Evolutionary conservation across 257 asterid species (phyloP).

Genomic region (Penstemon newberryi): DNA sequence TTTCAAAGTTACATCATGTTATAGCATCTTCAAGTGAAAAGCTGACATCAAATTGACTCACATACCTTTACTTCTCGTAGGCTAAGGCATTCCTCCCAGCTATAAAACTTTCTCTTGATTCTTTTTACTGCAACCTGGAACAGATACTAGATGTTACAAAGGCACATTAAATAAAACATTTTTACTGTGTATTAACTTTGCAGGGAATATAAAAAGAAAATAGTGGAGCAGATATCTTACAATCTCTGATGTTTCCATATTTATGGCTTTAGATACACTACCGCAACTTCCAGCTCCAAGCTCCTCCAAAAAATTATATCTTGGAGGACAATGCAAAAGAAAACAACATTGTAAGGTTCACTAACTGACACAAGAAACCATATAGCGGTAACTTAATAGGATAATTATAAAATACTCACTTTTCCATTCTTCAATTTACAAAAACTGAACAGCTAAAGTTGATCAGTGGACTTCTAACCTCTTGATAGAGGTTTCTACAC

Average conservation of each 20-base stretch:
- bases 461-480: constrained; percentile 64
- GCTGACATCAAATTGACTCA: constrained; percentile 15
- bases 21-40: constrained; percentile 25
- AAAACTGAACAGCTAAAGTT: constrained; percentile 26
- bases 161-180: constrained; percentile 11
- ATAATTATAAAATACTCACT: constrained; percentile 40
- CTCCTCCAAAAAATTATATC: constrained; percentile 79
- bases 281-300: constrained; percentile 96
- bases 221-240: constrained; percentile 43
- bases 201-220: constrained; percentile 17
- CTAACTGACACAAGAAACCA: constrained; percentile 14
- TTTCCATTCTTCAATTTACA: constrained; percentile 65
- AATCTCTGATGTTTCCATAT: constrained; percentile 71
- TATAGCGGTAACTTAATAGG: background rate
- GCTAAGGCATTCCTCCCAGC: constrained; percentile 87
- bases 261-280: constrained; percentile 86
- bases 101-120: constrained; percentile 87
- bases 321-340: constrained; percentile 36
- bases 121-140: constrained; percentile 90
- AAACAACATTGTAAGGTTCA: constrained; percentile 25
- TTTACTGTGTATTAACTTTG: background rate
- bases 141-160: constrained; percentile 24
- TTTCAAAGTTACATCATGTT: constrained; percentile 14
- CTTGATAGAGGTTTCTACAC: constrained; percentile 62
- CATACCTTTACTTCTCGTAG: constrained; percentile 88